Evolutionary conservation across 1,284 basidiomycete species (phyloP).

Genomic region (Dichomitus squalens): DNA sequence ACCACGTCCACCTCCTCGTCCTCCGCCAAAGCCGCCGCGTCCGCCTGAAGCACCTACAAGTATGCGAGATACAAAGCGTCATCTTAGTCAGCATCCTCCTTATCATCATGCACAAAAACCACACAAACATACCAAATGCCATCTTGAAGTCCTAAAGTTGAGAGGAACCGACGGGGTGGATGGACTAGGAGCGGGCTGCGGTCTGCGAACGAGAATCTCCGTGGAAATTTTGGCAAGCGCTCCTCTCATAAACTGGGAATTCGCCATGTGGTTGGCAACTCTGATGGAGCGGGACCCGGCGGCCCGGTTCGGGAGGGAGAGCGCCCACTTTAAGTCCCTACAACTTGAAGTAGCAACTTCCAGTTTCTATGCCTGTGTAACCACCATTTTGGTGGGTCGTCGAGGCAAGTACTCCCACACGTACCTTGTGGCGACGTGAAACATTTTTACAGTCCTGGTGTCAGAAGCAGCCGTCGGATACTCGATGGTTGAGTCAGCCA

Average conservation of each 20-base stretch:
- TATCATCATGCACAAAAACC: not conserved
- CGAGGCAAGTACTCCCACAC: too few relatives aligned
- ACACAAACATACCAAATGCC: conserved; percentile 36
- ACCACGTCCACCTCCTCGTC: conserved; percentile 32
- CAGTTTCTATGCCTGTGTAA: too few relatives aligned
- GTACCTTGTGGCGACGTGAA: too few relatives aligned
- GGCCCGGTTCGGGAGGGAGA: too few relatives aligned
- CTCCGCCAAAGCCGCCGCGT: conserved; percentile 39
- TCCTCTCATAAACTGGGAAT: not conserved
- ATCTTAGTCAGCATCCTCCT: not conserved
- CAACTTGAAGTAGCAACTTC: too few relatives aligned
- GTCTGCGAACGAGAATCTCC: not conserved
- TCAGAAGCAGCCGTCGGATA: too few relatives aligned
- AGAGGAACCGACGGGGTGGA: conserved; percentile 10
- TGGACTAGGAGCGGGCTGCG: conserved; percentile 3
- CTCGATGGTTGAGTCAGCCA: too few relatives aligned
- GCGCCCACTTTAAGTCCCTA: too few relatives aligned
- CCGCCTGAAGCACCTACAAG: conserved; percentile 38
- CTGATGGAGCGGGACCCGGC: too few relatives aligned
- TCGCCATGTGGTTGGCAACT: not conserved
- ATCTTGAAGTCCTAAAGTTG: conserved; percentile 22
- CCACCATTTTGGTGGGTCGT: too few relatives aligned
- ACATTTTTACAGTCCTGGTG: too few relatives aligned
- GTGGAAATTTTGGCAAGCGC: conserved; percentile 22
- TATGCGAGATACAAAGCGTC: not conserved